phyloP scores from a whole-genome alignment of 495 filamentous ascomycete genomes.

The Neurospora hispaniola region DNA sequence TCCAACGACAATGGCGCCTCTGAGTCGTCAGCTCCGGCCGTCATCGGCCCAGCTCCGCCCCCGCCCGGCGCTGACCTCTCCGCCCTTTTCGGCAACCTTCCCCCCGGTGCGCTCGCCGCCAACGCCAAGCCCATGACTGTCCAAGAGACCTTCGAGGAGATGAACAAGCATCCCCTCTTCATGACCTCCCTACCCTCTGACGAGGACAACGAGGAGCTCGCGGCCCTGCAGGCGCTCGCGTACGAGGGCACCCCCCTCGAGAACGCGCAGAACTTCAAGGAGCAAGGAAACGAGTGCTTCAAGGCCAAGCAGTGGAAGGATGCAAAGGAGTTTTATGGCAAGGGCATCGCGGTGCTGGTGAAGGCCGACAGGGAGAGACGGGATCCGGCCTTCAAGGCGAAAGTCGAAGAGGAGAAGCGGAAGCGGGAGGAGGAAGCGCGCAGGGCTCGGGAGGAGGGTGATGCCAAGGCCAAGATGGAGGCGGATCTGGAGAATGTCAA shows the following conservation, averaged over 20 bases:
- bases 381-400: conserved; percentile 7
- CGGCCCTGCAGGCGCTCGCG: conserved; percentile 78
- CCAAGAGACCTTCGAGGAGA: conserved; percentile 60
- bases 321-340: conserved; percentile 84
- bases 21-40: not conserved
- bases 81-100: conserved; percentile 33
- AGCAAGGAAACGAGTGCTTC: conserved; percentile 85
- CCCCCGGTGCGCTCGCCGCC: conserved; percentile 47
- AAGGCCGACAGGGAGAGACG: conserved; percentile 41
- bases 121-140: conserved; percentile 36
- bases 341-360: conserved; percentile 59
- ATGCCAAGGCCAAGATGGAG: conserved; percentile 19
- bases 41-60: conserved; percentile 12
- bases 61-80: conserved; percentile 3
- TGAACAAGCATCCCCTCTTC: conserved; percentile 81
- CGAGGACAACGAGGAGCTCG: conserved; percentile 62
- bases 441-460: conserved; percentile 28
- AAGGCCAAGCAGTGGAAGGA: conserved; percentile 63
- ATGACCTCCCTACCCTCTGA: conserved; percentile 71
- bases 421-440: not conserved
- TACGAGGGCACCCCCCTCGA: conserved; percentile 87
- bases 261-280: conserved; percentile 65
- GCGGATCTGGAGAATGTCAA: conserved; percentile 8
- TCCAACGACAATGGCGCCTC: not conserved
- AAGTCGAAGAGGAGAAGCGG: conserved; percentile 19